Evolutionary conservation across 768 basidiomycete genomes (phyloP).

Genomic region (Galerina marginata): DNA sequence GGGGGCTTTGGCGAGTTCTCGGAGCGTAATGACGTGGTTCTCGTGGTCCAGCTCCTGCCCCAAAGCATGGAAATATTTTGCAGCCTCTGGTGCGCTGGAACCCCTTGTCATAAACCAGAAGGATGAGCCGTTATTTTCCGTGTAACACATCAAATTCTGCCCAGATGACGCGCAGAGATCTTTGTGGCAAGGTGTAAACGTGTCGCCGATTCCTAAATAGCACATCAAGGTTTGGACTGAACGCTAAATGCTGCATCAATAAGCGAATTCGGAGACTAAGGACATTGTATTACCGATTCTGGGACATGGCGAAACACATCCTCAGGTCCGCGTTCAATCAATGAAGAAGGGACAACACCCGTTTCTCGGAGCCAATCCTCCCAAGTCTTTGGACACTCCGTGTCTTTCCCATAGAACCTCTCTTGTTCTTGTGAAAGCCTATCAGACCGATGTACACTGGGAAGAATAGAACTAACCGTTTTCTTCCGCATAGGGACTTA

Average conservation of each 20-base stretch:
- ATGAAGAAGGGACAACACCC: conserved; percentile 52
- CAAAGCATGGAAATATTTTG: conserved; percentile 63
- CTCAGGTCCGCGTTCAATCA: conserved; percentile 57
- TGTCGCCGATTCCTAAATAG: conserved; percentile 82
- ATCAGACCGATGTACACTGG: not conserved
- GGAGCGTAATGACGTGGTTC: conserved; percentile 63
- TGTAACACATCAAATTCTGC: conserved; percentile 87
- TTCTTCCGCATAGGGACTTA: conserved; percentile 39
- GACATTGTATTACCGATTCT: conserved; percentile 45
- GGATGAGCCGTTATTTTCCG: conserved; percentile 72
- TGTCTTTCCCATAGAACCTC: conserved; percentile 81
- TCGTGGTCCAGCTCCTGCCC: conserved; percentile 76
- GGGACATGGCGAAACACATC: conserved; percentile 67
- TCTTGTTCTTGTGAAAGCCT: conserved; percentile 50
- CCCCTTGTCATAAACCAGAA: conserved; percentile 89
- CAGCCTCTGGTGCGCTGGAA: conserved; percentile 56
- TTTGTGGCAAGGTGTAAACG: conserved; percentile 85
- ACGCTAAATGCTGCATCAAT: conserved; percentile 40
- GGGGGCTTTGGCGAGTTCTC: conserved; percentile 67
- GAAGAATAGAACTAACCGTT: conserved; percentile 35
- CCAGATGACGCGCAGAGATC: conserved; percentile 85
- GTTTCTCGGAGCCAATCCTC: conserved; percentile 57
- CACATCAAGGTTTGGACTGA: conserved; percentile 84
- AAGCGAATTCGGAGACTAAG: not conserved
- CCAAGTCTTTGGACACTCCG: conserved; percentile 71